Evolutionary conservation across 1,284 basidiomycete genomes (phyloP), one percentile per base, ranked within the genome.

Genomic region (Sporisorium exsertum): DNA sequence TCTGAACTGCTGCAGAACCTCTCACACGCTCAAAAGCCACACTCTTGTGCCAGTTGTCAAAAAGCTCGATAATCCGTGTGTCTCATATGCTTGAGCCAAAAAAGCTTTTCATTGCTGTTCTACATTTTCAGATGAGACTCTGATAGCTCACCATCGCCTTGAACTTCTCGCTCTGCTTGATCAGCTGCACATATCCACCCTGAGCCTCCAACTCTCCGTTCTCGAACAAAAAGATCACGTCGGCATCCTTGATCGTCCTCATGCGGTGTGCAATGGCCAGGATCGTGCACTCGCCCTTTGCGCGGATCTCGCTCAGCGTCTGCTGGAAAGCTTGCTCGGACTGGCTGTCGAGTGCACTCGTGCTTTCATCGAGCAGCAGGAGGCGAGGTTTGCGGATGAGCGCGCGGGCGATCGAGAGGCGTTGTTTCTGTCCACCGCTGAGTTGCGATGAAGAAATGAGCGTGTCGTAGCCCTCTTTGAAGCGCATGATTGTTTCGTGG

Each of bases 391-490:
- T 72, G 5, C 80, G 65, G 29, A 85, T 72, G 6, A 85, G 64
- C 5, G 83, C 83, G 13, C 83, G 69, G 0, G 83, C 81, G 43
- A 84, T 78, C 8, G 73, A 70, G 18, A 84, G 52, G 2, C 83
- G 59, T 49, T 83, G 83, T 22, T 81, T 74, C 56, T 85, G 83
- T 3, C 83, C 83, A 6, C 83, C 83, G 9, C 68, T 72, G 32
- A 85, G 55, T 53, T 84, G 82, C 24, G 81, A 73, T 20, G 71
- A 83, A 22, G 64, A 78, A 70, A 66, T 77, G n/a, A 70, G 64
- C 0, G 93, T 93, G 72, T 93, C 91, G 74, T 93, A 92, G 0
- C 92, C 94, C 66, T 94, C 88, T 13, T 95, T 94, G 88, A 99
- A 90, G 5, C 91, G 90, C 90, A 93, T 93, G 47, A 98, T 91